phyloP scores from a whole-genome alignment of 1,284 basidiomycete genomes.

The Cryptococcus sp. region DNA sequence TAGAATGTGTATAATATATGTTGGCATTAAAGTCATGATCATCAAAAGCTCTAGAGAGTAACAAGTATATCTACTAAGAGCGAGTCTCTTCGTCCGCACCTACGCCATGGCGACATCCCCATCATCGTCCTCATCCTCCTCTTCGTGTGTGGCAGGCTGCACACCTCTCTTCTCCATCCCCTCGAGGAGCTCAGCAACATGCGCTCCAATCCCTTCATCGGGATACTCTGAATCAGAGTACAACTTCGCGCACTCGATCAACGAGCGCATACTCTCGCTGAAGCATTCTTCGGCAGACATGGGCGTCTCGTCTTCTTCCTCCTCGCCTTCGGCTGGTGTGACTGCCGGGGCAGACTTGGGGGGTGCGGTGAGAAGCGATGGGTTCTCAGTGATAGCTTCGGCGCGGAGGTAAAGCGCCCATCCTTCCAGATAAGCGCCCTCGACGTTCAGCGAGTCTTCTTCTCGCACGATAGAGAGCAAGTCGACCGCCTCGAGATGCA shows the following conservation, averaged over 20 bases:
- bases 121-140: conserved; percentile 55
- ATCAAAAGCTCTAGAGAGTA: neutral
- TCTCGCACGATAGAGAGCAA: conserved; percentile 78
- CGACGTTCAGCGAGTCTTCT: conserved; percentile 82
- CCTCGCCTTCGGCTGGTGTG: conserved; percentile 56
- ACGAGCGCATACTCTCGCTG: conserved; percentile 73
- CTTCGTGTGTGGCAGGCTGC: conserved; percentile 62
- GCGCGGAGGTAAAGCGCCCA: conserved; percentile 80
- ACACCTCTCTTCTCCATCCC: conserved; percentile 72
- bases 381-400: conserved; percentile 40
- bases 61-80: neutral
- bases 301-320: conserved; percentile 57
- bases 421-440: conserved; percentile 93
- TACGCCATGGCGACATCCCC: conserved; percentile 67
- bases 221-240: conserved; percentile 71
- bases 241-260: conserved; percentile 78
- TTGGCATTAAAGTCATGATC: conserved; percentile 1
- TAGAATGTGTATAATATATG: neutral
- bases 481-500: conserved; percentile 69
- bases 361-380: conserved; percentile 15
- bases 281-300: conserved; percentile 77
- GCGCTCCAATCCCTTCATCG: conserved; percentile 76
- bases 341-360: neutral
- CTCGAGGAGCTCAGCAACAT: conserved; percentile 71
- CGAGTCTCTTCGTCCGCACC: conserved; percentile 54